Conservation (phyloP, 2,329 filamentous ascomycete species). For the Colletotrichum sp. region DNA sequence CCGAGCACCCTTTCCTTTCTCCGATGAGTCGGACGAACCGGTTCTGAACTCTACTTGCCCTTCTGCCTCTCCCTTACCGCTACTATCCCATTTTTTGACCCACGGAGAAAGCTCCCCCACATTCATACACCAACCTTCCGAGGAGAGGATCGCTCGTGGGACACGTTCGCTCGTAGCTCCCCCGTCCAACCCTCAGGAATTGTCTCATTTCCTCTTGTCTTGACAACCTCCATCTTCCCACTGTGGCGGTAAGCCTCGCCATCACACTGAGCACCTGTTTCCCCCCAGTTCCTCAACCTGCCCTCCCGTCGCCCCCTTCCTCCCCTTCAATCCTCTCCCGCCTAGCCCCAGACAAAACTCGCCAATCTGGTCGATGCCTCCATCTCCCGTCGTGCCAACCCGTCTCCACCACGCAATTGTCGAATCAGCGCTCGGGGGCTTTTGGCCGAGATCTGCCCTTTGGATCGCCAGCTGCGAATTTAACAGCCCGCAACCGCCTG, state of each 20-base stretch:
- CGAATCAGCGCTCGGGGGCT: constrained; percentile 18
- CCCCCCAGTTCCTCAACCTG: not conserved
- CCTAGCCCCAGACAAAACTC: not conserved
- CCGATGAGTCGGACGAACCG: constrained; percentile 15
- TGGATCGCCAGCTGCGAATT: constrained; percentile 10
- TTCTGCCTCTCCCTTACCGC: constrained; percentile 47
- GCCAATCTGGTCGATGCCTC: constrained; percentile 7
- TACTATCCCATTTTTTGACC: constrained; percentile 27
- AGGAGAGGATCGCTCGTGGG: constrained; percentile 49
- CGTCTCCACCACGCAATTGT: constrained; percentile 19
- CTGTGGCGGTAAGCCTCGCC: constrained; percentile 57
- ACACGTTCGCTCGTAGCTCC: constrained; percentile 71
- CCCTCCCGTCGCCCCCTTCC: constrained; percentile 27
- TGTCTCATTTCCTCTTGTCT: constrained; percentile 51
- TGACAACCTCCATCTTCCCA: constrained; percentile 34
- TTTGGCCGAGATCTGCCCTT: not conserved
- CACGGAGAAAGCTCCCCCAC: constrained; percentile 41
- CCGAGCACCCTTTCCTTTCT: constrained; percentile 19
- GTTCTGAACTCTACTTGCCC: constrained; percentile 26
- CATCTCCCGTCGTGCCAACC: constrained; percentile 29
- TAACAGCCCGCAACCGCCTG: constrained; percentile 17
- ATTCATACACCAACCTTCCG: constrained; percentile 26
- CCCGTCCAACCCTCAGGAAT: constrained; percentile 50
- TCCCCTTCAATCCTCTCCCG: constrained; percentile 24
- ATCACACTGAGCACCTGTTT: not conserved